Percentiles rank a stretch among this genome's conserved stretches.
Evolutionary conservation across 1,139 yeast species (phyloP).

Genomic region (Saccharomyces pastorianus): DNA sequence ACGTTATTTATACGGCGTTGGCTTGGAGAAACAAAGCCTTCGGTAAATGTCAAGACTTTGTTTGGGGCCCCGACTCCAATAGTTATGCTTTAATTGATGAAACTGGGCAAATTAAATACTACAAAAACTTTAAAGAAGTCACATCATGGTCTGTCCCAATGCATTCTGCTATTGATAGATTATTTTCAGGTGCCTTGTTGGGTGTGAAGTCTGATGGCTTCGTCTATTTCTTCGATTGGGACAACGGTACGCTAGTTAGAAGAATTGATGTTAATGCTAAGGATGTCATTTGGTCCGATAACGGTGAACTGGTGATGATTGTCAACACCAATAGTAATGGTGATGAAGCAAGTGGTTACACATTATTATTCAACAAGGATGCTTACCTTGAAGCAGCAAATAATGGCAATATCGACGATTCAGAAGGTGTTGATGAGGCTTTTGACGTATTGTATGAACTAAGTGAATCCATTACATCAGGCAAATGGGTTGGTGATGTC

Average conservation of each 20-base stretch:
- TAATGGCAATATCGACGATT: slow-evolving; percentile 54
- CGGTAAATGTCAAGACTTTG: slow-evolving; percentile 86
- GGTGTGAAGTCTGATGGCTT: slow-evolving; percentile 76
- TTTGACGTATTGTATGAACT: slow-evolving; percentile 81
- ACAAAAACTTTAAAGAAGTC: slow-evolving; percentile 78
- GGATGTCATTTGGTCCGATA: slow-evolving; percentile 87
- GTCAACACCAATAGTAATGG: slow-evolving; percentile 41
- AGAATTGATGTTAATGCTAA: slow-evolving; percentile 74
- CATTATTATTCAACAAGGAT: slow-evolving; percentile 64
- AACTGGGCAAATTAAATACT: slow-evolving; percentile 56
- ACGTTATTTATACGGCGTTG: slow-evolving; percentile 87
- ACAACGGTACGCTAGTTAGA: slow-evolving; percentile 71
- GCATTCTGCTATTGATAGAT: slow-evolving; percentile 66
- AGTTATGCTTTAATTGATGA: slow-evolving; percentile 78
- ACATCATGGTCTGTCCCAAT: slow-evolving; percentile 55
- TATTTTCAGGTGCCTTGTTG: slow-evolving; percentile 78
- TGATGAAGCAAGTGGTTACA: slow-evolving; percentile 49
- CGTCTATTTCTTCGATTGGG: slow-evolving; percentile 91
- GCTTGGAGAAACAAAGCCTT: slow-evolving; percentile 97
- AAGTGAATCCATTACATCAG: slow-evolving; percentile 74
- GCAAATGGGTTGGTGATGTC: slow-evolving; percentile 96
- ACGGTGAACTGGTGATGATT: slow-evolving; percentile 80
- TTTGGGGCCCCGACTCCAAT: slow-evolving; percentile 89
- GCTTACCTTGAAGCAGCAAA: slow-evolving; percentile 57
- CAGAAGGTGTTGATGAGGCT: slow-evolving; percentile 80